Base-by-base conservation (phyloP, 2,329 filamentous ascomycete genomes). In the Fusarium beomiforme region DNA sequence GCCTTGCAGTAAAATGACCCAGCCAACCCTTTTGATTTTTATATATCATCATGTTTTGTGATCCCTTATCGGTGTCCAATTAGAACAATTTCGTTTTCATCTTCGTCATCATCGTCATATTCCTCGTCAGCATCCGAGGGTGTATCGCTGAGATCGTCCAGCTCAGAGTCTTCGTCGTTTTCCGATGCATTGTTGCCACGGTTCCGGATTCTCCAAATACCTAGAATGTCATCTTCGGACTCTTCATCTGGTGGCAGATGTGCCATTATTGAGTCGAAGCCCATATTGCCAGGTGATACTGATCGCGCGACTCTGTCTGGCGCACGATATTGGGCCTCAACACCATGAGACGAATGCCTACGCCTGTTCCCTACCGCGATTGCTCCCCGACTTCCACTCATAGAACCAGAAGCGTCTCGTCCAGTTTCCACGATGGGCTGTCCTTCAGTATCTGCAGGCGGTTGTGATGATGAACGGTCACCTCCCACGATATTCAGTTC, bases 401-500 rank as follows among this genome's bases (percentile, higher is more conserved):
- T 41, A 11, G 67, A 67, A 16, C 57, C 51, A 31, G 68, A 57
- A 29, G 55, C 46, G 26, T 75, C 69, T 26, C 59, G 59, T 11
- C 56, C 33, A 43, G n/a, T 51, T 66, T 66, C 71, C 13, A 29
- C 24, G 9, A 53, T 39, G 6, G 73, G 67, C 36, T 76, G 59
- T 23, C 61, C 56, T 67, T 72, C 69, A 39, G 79, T 77, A 10
- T 72, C 71, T 21, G 70, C 54, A 17, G 77, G 64, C 19, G 74
- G 73, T 44, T 78, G 78, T 9, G 76, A 73, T 76, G 71, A 23
- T 70, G 60, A 42, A 8, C 69, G 75, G 39, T 78, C 78, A 16
- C 81, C 78, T 37, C 88, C 88, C 33, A 90, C 81, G 41, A 92
- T 88, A 61, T 88, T 88, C 29, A 92, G 80, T 75, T 92, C 88